Base-by-base conservation (phyloP, 495 filamentous ascomycete species). In the Hypoxylon lienhwacheense region DNA sequence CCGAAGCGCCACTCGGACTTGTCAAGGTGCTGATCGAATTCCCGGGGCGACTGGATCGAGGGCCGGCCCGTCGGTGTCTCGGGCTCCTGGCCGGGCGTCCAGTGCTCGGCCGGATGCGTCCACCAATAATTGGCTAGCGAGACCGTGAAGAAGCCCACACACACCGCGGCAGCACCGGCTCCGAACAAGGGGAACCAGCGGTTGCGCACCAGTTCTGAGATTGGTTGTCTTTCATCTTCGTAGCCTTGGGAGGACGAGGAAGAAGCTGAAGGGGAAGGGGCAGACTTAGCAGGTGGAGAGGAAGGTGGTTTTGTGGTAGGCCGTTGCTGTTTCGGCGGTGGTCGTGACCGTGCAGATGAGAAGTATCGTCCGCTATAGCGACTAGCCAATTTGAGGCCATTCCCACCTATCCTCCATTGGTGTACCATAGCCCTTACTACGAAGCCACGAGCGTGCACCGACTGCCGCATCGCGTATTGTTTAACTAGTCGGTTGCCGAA, bases 1-100 rank as follows among this genome's bases (percentile, higher is more conserved):
- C 89, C 82, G 75, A 81, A 83, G 7, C 83, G 68, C 48, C 73
- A 76, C 67, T 95, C 90, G 7, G 80, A 82, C 46, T 79, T 62
- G 58, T 84, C 78, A 52, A 92, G 80, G 50, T 79, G 75, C 2
- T 73, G 68, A 66, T 90, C 87, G 67, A 85, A 90, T 21, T 71
- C 72, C 7, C 63, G 59, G 5, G 85, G 85, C 47, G 65, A 66
- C 45, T 66, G 63, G 42, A 67, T 65, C 11, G 62, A 48, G 5
- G 65, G 55, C 46, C 62, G 61, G 22, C 65, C 65, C 41, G 65
- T 65, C 5, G 65, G 65, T 12, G 45, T 16, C 48, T 44, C 45
- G 45, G 65, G 65, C 48, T 67, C 65, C 25, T 53, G 43, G 5
- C 65, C 65, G 3, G 61, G 53, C 1, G 40, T 40, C 45, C 58